phyloP scores from a whole-genome alignment of 1,139 yeast species.

The Saccharomyces pastorianus region DNA sequence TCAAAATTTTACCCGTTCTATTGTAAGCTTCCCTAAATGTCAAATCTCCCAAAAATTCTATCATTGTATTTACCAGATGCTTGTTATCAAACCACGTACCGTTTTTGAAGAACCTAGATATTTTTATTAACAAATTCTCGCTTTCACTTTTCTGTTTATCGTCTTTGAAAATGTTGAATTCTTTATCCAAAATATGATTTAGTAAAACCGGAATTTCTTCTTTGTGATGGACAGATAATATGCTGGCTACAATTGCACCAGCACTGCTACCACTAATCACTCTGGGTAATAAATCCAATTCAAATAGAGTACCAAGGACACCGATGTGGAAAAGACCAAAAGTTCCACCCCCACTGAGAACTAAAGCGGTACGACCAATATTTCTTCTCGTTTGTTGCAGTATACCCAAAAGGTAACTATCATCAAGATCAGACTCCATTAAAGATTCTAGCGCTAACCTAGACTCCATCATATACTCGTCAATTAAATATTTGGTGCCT shows the following conservation, averaged over 20 bases:
- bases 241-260: conserved; percentile 88
- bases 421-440: conserved; percentile 48
- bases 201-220: conserved; percentile 60
- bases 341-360: conserved; percentile 90
- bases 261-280: conserved; percentile 97
- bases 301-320: conserved; percentile 69
- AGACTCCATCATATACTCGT: conserved; percentile 80
- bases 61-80: conserved; percentile 66
- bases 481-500: conserved; percentile 80
- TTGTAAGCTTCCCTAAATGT: conserved; percentile 93
- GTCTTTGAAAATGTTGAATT: conserved; percentile 65
- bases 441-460: conserved; percentile 46
- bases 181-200: conserved; percentile 44
- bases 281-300: conserved; percentile 67
- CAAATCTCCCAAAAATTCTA: conserved; percentile 72
- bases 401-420: conserved; percentile 66
- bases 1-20: conserved; percentile 75
- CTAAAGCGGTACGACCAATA: conserved; percentile 87
- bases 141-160: conserved; percentile 40
- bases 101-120: conserved; percentile 38
- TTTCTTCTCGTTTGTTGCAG: conserved; percentile 82
- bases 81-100: conserved; percentile 86
- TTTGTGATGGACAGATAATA: conserved; percentile 71
- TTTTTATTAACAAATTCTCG: conserved; percentile 41
- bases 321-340: conserved; percentile 92